Base-by-base conservation (phyloP, 192 early-diverging fungal genomes). In the Gigaspora rosea region DNA sequence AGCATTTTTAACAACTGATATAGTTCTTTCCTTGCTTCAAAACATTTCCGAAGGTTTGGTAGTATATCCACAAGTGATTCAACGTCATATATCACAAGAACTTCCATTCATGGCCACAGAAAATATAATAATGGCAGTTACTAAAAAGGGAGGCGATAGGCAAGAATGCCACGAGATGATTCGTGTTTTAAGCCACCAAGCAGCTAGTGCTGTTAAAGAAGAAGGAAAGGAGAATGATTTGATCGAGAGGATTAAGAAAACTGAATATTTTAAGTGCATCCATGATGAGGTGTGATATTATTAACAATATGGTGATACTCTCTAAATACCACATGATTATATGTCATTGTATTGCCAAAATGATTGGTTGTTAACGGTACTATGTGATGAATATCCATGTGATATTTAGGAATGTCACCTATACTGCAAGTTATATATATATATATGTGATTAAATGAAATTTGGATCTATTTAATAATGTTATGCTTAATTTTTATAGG, bases 51-150 rank as follows among this genome's bases (percentile, higher is more conserved):
- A 96, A 76, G 97, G 97, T 48, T 87, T 99, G 82, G 97, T 99
- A 3, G 97, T 99, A 0, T 99, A 99, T 82, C 96, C 96, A 64
- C 88, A 94, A 83, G 94, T 97, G 52, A 99, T 99, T 82, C 89
- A 86, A 49, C 91, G 93, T 51, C 91, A 95, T 47, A 98, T 99
- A 83, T 74, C 82, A 71, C 94, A 96, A 84, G 97, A 99, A 83
- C 85, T 99, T 54, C 97, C 97, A 62, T 99, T 99, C 84, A 99
- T 98, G 97, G 97, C 97, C n/a, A 99, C 97, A 27, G 97, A 99
- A 83, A 99, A 99, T 86, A 89, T 99, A 66, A 99, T 99, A 84
- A 99, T 99, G 96, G 96, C 94, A 49, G 95, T 97, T 91, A 96
- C 98, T 54, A 95, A 95, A 88, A 92, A 91, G 81, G 96, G 95